These are phyloP conservation scores for Candida suzukii DNA, from an alignment of 805 yeast genomes.

Conservation along the genomic window DNA sequence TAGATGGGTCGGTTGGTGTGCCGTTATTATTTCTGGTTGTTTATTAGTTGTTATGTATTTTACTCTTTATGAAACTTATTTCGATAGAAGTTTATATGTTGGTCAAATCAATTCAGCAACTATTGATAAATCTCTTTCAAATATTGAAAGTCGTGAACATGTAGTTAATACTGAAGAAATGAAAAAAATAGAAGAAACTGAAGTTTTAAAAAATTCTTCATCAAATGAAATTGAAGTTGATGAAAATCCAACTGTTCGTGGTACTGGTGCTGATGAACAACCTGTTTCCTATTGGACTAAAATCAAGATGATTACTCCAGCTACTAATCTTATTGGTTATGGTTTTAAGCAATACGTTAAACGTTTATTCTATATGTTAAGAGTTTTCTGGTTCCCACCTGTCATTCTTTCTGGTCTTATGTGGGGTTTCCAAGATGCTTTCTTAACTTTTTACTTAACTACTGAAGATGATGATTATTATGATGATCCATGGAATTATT, in stretches of 20 bases:
- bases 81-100: slow-evolving; percentile 43
- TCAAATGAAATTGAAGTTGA: background rate
- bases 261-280: slow-evolving; percentile 34
- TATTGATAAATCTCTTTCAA: background rate
- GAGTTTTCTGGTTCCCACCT: slow-evolving; percentile 59
- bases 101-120: slow-evolving; percentile 25
- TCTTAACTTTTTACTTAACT: slow-evolving; percentile 66
- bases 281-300: slow-evolving; percentile 37
- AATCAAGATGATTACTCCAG: slow-evolving; percentile 44
- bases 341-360: slow-evolving; percentile 61
- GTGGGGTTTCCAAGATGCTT: slow-evolving; percentile 79
- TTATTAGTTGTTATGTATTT: slow-evolving; percentile 47
- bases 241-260: slow-evolving; percentile 6
- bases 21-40: slow-evolving; percentile 57
- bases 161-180: background rate
- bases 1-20: slow-evolving; percentile 73
- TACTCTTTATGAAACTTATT: slow-evolving; percentile 65
- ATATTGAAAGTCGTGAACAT: background rate
- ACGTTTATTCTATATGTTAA: slow-evolving; percentile 41
- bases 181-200: background rate
- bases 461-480: slow-evolving; percentile 64
- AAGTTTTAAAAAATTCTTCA: background rate
- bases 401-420: slow-evolving; percentile 60
- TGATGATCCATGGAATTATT: slow-evolving; percentile 59
- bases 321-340: slow-evolving; percentile 52